Base-by-base conservation (phyloP, 164 flowering plant genomes). In the Magnolia sinica region DNA sequence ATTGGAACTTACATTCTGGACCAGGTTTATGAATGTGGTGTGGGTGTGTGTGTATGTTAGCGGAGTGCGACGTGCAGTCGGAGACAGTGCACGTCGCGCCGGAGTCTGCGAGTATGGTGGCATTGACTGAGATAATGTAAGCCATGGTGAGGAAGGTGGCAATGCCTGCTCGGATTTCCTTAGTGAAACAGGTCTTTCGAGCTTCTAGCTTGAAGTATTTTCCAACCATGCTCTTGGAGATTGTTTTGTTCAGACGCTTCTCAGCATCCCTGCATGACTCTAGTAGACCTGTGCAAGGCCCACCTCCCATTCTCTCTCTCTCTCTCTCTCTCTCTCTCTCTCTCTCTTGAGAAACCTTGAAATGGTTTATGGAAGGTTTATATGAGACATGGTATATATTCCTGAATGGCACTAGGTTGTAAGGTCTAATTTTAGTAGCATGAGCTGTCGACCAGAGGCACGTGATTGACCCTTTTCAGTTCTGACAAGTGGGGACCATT, bases 131-230 rank as follows among this genome's bases (percentile, higher is more conserved):
- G 79, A 94, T 88, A 78, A 94, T 91, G 74, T 91, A 92, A 7
- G 93, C 96, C 98, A 92, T 94, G 59, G 98, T 91, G 74, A 92
- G 87, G 76, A 91, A 94, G 2, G 97, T 94, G 77, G 98, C 95
- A 0, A 93, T 89, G 51, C 87, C 97, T 0, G 97, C 95, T 0
- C 93, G 89, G n/a, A 94, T 73, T 72, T 91, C 96, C 50, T n/a
- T 83, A 0, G 95, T 91, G 83, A 94, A 92, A 49, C 85, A 81
- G 70, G 81, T 92, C 74, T 87, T 92, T 64, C 96, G 80, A 0
- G 85, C 91, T 31, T 92, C 92, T 16, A 92, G 70, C 86, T 92
- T 90, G 94, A 91, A 94, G 84, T 83, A 89, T 59, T 71, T 88
- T 1, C 96, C 96, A 3, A 92, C 50, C 2, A 9, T 58, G 88